phyloP scores from a whole-genome alignment of 2,329 filamentous ascomycete species.

The Colletotrichum musae region DNA sequence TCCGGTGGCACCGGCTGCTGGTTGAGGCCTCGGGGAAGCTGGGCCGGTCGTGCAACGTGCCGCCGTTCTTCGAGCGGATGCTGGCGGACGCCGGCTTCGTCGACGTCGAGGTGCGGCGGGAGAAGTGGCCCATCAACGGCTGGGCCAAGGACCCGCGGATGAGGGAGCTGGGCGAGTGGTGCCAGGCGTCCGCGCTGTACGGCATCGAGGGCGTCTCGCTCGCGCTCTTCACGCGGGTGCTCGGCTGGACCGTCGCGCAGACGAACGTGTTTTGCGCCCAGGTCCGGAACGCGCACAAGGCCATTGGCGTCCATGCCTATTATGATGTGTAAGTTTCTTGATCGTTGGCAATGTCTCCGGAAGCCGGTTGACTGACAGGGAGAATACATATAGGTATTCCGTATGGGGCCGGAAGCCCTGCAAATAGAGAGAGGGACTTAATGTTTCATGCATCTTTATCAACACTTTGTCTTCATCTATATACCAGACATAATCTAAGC shows the following conservation, averaged over 20 bases:
- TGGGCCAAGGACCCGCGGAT: slow-evolving; percentile 66
- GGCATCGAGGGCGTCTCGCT: slow-evolving; percentile 52
- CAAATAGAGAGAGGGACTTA: background rate
- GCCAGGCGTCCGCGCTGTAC: slow-evolving; percentile 48
- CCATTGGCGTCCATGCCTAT: slow-evolving; percentile 53
- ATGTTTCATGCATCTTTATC: too few relatives aligned
- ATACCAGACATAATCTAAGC: too few relatives aligned
- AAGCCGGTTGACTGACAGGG: background rate
- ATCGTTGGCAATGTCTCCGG: background rate
- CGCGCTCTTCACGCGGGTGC: slow-evolving; percentile 51
- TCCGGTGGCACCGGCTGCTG: slow-evolving; percentile 51
- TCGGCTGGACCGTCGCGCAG: slow-evolving; percentile 51
- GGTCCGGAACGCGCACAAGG: slow-evolving; percentile 51
- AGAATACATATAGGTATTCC: background rate
- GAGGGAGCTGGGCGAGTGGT: slow-evolving; percentile 61
- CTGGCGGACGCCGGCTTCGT: slow-evolving; percentile 61
- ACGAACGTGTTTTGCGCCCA: slow-evolving; percentile 51
- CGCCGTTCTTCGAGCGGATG: slow-evolving; percentile 52
- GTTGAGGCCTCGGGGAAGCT: slow-evolving; percentile 51
- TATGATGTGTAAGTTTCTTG: slow-evolving; percentile 53
- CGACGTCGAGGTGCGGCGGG: slow-evolving; percentile 60
- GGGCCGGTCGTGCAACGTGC: slow-evolving; percentile 56
- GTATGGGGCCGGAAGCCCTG: background rate
- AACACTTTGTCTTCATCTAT: too few relatives aligned
- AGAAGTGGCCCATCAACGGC: slow-evolving; percentile 64